Base-by-base conservation (phyloP, 305 asterid species). In the Solanum hybrid region DNA sequence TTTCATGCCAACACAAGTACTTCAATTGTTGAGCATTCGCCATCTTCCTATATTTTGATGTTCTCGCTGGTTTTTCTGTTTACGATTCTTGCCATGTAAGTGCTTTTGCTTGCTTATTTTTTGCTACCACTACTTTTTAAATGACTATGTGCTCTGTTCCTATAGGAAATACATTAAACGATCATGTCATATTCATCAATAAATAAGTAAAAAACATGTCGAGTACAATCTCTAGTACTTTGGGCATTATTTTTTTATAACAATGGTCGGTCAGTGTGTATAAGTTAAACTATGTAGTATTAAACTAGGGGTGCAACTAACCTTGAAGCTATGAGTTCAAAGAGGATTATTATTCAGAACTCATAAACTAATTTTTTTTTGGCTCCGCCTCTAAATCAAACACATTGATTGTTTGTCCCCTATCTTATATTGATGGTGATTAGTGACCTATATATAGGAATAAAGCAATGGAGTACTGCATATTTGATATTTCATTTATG, bases 51-150 rank as follows among this genome's bases (percentile, higher is more conserved):
- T 89, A 31, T 88, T 31, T 37, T 90, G 8, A 29, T 91, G 17
- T 91, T 94, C 90, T 91, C 89, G 36, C 90, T 93, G 82, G 27
- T 93, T 78, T 36, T 94, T 87, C 84, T 93, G 34, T 91, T 94
- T 92, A 91, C 95, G 86, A 36, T 91, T 15, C 88, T 93, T 86
- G 91, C 95, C 88, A 87, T 93, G 96, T 94, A 91, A 93, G 93
- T 87, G 35, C 79, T 77, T 13, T 36, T 10, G 9, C 19, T 80
- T 75, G 10, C 84, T 45, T 71, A 35, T 5, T 51, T 89, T 29
- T 72, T 84, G 9, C 51, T 12, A 10, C 7, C 17, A 13, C 35
- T 72, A 38, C 34, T 80, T 24, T 37, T 38, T 27, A 80, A 60
- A 60, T 60, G 5, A 80, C 66, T 26, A 6, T 78, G 11, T 79